These are phyloP conservation scores for Lactarius hatsudake DNA, from an alignment of 768 basidiomycete species.

Conservation along the genomic window DNA sequence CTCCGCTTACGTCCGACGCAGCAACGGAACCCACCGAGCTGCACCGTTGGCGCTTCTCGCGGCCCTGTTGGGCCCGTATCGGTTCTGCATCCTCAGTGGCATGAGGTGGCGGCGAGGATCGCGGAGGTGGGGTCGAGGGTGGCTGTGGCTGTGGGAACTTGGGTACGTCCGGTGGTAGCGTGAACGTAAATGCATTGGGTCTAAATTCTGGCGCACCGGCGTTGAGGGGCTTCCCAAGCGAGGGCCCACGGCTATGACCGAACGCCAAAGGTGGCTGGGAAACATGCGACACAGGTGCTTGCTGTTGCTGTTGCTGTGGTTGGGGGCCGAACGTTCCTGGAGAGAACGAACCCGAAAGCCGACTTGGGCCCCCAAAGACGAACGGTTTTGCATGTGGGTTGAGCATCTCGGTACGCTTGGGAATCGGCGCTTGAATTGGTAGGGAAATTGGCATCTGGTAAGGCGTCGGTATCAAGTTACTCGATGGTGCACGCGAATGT, in stretches of 20 bases:
- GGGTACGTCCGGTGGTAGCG: conserved; percentile 64
- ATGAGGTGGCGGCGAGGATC: conserved; percentile 37
- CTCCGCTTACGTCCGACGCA: conserved; percentile 51
- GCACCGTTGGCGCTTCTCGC: conserved; percentile 75
- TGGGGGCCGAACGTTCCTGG: conserved; percentile 32
- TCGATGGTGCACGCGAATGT: conserved; percentile 51
- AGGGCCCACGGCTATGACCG: conserved; percentile 41
- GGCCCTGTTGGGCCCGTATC: conserved; percentile 54
- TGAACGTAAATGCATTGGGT: conserved; percentile 73
- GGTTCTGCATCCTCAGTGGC: conserved; percentile 27
- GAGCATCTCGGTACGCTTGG: conserved; percentile 39
- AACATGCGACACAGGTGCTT: background rate
- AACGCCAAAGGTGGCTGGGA: background rate
- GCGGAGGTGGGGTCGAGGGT: conserved; percentile 31
- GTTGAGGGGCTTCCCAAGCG: conserved; percentile 70
- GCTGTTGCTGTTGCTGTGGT: conserved; percentile 34
- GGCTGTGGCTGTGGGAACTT: conserved; percentile 45
- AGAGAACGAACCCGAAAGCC: conserved; percentile 38
- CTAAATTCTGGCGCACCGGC: conserved; percentile 79
- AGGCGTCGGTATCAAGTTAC: conserved; percentile 20
- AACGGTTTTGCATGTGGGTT: conserved; percentile 86
- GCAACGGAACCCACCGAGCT: conserved; percentile 40
- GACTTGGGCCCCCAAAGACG: conserved; percentile 56
- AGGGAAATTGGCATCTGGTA: conserved; percentile 23
- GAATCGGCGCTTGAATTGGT: conserved; percentile 23